phyloP scores from a whole-genome alignment of 2,329 filamentous ascomycete species.

The Fusarium virguliforme region DNA sequence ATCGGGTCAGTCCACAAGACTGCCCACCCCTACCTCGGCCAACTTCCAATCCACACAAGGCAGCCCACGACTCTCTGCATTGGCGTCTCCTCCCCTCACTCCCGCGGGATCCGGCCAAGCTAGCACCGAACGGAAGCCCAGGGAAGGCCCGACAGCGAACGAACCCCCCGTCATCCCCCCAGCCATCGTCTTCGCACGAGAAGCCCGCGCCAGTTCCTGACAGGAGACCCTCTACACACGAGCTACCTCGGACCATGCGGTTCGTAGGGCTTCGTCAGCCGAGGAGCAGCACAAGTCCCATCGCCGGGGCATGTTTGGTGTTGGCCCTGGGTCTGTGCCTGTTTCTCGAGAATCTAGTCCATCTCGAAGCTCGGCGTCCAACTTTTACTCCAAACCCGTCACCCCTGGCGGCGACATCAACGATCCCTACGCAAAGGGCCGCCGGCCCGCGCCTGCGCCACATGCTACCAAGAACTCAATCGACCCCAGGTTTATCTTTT shows the following conservation, averaged over 20 bases:
- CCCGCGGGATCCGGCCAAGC: constrained; percentile 79
- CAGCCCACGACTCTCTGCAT: constrained; percentile 77
- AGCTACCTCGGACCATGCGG: constrained; percentile 61
- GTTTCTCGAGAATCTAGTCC: constrained; percentile 76
- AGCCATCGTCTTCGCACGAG: constrained; percentile 74
- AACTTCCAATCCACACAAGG: constrained; percentile 76
- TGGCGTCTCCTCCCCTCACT: constrained; percentile 92
- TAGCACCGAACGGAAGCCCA: constrained; percentile 52
- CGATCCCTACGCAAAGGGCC: constrained; percentile 89
- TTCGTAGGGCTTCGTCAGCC: constrained; percentile 61
- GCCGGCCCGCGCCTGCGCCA: constrained; percentile 78
- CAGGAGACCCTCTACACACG: constrained; percentile 60
- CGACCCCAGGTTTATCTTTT: constrained; percentile 89
- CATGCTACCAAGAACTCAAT: constrained; percentile 75
- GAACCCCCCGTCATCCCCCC: constrained; percentile 73
- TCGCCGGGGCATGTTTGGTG: constrained; percentile 69
- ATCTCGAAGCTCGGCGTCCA: constrained; percentile 73
- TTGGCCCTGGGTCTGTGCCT: constrained; percentile 69
- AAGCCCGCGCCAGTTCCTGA: constrained; percentile 62
- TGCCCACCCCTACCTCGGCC: constrained; percentile 77
- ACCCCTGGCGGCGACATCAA: constrained; percentile 85
- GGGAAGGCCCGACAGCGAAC: constrained; percentile 58
- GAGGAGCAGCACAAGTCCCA: constrained; percentile 62
- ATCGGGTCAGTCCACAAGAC: constrained; percentile 73
- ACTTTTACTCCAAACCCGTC: constrained; percentile 80